Conservation (phyloP, 495 filamentous ascomycete genomes). For the Neurospora sp. region DNA sequence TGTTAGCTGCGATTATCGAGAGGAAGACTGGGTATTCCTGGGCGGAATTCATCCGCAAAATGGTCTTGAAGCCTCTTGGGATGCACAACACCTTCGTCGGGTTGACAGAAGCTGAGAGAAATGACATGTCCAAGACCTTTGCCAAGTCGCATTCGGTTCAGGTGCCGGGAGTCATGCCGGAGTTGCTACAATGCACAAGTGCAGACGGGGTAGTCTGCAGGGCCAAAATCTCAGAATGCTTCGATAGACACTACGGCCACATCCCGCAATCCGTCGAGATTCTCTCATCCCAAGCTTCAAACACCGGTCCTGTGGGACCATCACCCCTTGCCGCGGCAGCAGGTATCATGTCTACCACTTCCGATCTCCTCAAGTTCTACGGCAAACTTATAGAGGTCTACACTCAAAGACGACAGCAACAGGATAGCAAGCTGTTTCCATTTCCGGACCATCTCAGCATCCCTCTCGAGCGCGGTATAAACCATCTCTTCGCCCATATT, state of each 20-base stretch:
- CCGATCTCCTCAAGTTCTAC: slow-evolving; percentile 10
- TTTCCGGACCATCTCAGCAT: not conserved
- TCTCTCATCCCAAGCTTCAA: slow-evolving; percentile 1
- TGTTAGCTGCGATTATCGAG: slow-evolving; percentile 7
- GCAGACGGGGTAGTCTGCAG: not conserved
- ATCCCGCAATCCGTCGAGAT: not conserved
- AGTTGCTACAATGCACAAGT: not conserved
- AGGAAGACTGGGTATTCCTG: not conserved
- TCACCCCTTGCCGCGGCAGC: slow-evolving; percentile 5
- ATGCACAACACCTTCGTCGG: slow-evolving; percentile 5
- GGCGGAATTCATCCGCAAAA: slow-evolving; percentile 1
- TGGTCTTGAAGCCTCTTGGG: slow-evolving; percentile 3
- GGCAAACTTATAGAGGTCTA: slow-evolving; percentile 1
- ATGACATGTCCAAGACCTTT: not conserved
- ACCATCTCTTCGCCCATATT: not conserved
- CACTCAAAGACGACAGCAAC: not conserved
- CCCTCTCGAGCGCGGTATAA: slow-evolving; percentile 7
- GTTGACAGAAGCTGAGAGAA: not conserved
- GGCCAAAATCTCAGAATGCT: not conserved
- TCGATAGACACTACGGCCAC: not conserved
- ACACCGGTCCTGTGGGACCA: not conserved
- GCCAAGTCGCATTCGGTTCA: slow-evolving; percentile 4
- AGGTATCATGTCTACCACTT: slow-evolving; percentile 10
- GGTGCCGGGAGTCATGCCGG: not conserved
- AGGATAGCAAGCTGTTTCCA: too few relatives aligned